These are phyloP conservation scores for Sideroxylon spinosum DNA, from an alignment of 179 eudicot genomes.

Conservation along the genomic window DNA sequence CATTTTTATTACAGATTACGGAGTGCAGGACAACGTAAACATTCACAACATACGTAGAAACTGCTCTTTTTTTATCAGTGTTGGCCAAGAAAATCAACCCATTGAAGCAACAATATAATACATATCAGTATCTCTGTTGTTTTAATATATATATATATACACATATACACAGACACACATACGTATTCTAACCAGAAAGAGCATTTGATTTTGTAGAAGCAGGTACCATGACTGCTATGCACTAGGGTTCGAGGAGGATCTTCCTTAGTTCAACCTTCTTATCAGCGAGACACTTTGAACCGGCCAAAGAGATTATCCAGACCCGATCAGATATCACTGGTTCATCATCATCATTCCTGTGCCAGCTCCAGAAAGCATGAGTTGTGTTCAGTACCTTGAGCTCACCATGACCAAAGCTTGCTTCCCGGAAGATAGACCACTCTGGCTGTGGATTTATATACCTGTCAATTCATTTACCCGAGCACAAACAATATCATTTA, in stretches of 20 bases:
- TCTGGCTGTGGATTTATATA: constrained; percentile 68
- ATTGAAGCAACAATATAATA: too few species aligned
- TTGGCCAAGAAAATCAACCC: too few species aligned
- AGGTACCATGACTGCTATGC: not conserved
- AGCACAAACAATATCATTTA: not conserved
- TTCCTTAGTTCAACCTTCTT: constrained; percentile 40
- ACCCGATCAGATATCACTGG: constrained; percentile 71
- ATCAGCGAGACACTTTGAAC: constrained; percentile 55
- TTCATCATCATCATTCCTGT: constrained; percentile 92
- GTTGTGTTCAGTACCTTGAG: constrained; percentile 62
- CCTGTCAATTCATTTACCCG: constrained; percentile 36
- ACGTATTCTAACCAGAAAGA: too few species aligned
- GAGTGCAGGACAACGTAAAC: too few species aligned
- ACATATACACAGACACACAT: too few species aligned
- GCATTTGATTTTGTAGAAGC: not conserved
- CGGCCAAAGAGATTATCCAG: constrained; percentile 70
- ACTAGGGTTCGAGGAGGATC: constrained; percentile 45
- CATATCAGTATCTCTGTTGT: not conserved
- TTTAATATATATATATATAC: not conserved
- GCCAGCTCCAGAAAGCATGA: constrained; percentile 97
- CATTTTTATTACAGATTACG: too few species aligned
- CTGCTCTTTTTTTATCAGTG: too few species aligned
- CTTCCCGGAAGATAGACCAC: constrained; percentile 95
- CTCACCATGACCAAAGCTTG: constrained; percentile 98
- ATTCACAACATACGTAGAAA: too few species aligned